Evolutionary conservation across 83 land plant genomes (phyloP).

Genomic region (Larix sibirica): DNA sequence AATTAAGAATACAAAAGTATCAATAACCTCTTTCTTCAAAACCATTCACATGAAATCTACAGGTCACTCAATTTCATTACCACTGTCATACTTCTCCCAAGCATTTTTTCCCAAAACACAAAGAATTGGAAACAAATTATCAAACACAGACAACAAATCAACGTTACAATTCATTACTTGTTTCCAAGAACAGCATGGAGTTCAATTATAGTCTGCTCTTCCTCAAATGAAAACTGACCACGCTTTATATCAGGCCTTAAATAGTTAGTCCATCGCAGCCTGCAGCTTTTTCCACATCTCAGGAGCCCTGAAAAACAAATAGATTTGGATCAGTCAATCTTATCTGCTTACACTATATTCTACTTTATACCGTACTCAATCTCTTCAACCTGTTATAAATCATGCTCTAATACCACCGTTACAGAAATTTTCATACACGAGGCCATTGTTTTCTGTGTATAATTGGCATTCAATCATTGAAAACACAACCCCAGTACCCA

Average conservation of each 20-base stretch:
- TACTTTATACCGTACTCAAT: neutral
- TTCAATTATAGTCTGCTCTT: slow-evolving; percentile 12
- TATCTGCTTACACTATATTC: neutral
- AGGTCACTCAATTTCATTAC: too few species aligned
- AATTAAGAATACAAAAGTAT: neutral
- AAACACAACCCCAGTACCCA: neutral
- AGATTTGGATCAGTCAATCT: neutral
- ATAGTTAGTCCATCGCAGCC: slow-evolving; percentile 11
- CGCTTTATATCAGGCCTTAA: slow-evolving; percentile 15
- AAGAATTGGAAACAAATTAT: too few species aligned
- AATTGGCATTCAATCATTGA: neutral
- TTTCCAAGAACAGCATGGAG: slow-evolving; percentile 19
- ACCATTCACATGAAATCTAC: neutral
- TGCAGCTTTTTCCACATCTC: slow-evolving; percentile 17
- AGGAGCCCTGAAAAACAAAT: neutral
- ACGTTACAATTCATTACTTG: neutral
- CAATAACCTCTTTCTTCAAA: neutral
- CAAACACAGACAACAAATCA: neutral
- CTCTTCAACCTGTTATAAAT: neutral
- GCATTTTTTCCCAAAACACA: neutral
- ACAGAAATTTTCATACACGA: neutral
- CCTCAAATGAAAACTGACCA: neutral
- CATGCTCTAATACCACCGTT: neutral
- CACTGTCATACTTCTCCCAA: neutral
- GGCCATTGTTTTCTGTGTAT: neutral